Conservation (phyloP, 2,329 filamentous ascomycete genomes). For the Aspergillus neotritici region DNA sequence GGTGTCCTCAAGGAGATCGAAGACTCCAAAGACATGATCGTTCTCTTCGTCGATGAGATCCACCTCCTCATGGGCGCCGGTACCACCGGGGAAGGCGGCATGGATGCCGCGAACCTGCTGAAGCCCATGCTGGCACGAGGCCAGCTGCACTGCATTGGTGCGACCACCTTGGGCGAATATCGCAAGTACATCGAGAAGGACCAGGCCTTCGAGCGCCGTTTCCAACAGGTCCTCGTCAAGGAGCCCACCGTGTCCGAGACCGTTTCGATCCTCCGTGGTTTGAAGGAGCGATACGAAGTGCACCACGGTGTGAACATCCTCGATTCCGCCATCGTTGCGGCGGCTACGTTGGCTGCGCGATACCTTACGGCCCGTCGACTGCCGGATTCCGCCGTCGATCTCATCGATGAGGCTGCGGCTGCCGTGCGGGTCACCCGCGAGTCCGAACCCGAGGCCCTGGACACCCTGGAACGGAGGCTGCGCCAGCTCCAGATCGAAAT, state of each 20-base stretch:
- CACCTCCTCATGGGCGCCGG: slow-evolving; percentile 98
- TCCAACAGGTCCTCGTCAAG: slow-evolving; percentile 97
- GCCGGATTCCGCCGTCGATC: slow-evolving; percentile 92
- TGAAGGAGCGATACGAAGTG: slow-evolving; percentile 97
- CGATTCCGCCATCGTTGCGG: slow-evolving; percentile 84
- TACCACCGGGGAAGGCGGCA: slow-evolving; percentile 88
- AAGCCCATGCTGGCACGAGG: slow-evolving; percentile 98
- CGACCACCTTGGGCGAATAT: slow-evolving; percentile 91
- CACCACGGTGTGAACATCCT: slow-evolving; percentile 97
- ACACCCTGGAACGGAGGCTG: slow-evolving; percentile 83
- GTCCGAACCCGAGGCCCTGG: slow-evolving; percentile 91
- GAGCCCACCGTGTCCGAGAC: slow-evolving; percentile 86
- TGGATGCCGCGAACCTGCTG: slow-evolving; percentile 95
- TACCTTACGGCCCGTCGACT: slow-evolving; percentile 88
- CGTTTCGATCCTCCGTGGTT: slow-evolving; percentile 92
- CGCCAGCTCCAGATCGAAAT: slow-evolving; percentile 97
- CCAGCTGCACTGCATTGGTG: slow-evolving; percentile 95
- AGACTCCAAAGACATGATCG: slow-evolving; percentile 90
- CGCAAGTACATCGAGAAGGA: slow-evolving; percentile 99
- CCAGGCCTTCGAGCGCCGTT: slow-evolving; percentile 93
- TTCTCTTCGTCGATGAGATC: slow-evolving; percentile 98
- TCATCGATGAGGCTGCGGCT: slow-evolving; percentile 92
- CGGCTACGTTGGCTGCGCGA: slow-evolving; percentile 84
- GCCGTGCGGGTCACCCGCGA: slow-evolving; percentile 94
- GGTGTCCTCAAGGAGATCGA: slow-evolving; percentile 95